These are phyloP conservation scores for Cryptosporidium parvum DNA, from an alignment of 169 alveolate species.

Conservation along the genomic window DNA sequence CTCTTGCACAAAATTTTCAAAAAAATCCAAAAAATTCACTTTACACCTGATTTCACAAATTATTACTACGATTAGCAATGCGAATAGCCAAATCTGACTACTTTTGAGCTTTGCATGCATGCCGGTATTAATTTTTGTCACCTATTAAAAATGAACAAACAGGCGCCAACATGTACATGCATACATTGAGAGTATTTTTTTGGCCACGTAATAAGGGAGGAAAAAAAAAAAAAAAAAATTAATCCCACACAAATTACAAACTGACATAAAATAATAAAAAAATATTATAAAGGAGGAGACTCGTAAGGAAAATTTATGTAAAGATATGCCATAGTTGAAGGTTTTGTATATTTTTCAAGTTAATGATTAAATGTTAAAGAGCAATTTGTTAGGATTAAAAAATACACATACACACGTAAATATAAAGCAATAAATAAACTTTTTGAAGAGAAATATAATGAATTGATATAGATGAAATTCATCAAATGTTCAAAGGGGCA, in stretches of 20 bases:
- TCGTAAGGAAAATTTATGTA: neutral
- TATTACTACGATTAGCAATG: neutral
- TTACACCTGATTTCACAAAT: neutral
- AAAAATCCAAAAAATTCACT: conserved; percentile 10
- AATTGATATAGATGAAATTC: conserved; percentile 14
- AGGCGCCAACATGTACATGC: conserved; percentile 76
- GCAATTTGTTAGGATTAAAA: conserved; percentile 11
- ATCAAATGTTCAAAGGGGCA: conserved; percentile 16
- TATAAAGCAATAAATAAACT: neutral
- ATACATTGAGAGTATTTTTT: conserved; percentile 29
- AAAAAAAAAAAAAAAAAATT: conserved; percentile 8
- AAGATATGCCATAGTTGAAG: conserved; percentile 6
- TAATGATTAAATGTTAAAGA: neutral
- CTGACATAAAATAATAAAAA: conserved; percentile 28
- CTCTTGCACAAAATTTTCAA: neutral
- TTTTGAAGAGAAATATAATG: conserved; percentile 6
- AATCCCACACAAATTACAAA: conserved; percentile 71
- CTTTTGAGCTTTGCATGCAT: conserved; percentile 47
- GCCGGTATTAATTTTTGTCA: conserved; percentile 35
- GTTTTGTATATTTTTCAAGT: neutral
- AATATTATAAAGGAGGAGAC: conserved; percentile 8
- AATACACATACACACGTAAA: neutral
- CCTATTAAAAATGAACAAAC: neutral
- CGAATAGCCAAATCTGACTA: neutral
- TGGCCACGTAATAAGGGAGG: conserved; percentile 60